These are phyloP conservation scores for Iris pallida DNA, from an alignment of 116 monocot genomes.

Conservation along the genomic window DNA sequence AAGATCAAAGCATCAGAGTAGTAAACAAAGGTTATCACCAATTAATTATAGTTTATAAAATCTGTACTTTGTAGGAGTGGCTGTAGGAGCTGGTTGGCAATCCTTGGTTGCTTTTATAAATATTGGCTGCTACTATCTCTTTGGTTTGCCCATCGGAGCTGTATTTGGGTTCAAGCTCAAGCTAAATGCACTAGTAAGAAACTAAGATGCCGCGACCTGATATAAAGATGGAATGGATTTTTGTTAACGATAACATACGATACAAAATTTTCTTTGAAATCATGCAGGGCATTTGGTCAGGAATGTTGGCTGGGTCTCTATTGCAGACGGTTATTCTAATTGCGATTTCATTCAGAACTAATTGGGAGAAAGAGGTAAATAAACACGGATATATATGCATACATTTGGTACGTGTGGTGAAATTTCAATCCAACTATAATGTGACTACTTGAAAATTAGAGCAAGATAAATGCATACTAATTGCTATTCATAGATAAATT, in stretches of 20 bases:
- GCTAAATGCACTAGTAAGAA: constrained; percentile 48
- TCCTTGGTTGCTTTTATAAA: constrained; percentile 63
- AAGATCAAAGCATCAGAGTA: no score
- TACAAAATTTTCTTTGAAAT: not conserved
- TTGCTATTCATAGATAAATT: no score
- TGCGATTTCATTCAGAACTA: constrained; percentile 38
- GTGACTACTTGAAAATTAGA: no score
- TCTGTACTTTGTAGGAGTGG: constrained; percentile 61
- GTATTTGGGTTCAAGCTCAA: constrained; percentile 70
- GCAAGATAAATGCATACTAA: no score
- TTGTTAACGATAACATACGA: no score
- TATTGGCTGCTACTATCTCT: constrained; percentile 58
- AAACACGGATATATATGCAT: no score
- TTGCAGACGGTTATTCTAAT: constrained; percentile 39
- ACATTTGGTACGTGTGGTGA: no score
- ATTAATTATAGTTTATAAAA: no score
- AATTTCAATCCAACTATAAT: no score
- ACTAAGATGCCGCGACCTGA: no score
- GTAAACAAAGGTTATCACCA: no score
- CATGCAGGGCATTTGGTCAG: constrained; percentile 52
- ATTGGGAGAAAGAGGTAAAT: constrained; percentile 50
- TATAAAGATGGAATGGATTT: no score
- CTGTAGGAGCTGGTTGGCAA: constrained; percentile 87
- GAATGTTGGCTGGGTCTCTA: constrained; percentile 35
- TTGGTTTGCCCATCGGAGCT: constrained; percentile 73